These are phyloP conservation scores for Cenchrus purpureus DNA, from an alignment of 176 grass and related monocot species.

Conservation along the genomic window DNA sequence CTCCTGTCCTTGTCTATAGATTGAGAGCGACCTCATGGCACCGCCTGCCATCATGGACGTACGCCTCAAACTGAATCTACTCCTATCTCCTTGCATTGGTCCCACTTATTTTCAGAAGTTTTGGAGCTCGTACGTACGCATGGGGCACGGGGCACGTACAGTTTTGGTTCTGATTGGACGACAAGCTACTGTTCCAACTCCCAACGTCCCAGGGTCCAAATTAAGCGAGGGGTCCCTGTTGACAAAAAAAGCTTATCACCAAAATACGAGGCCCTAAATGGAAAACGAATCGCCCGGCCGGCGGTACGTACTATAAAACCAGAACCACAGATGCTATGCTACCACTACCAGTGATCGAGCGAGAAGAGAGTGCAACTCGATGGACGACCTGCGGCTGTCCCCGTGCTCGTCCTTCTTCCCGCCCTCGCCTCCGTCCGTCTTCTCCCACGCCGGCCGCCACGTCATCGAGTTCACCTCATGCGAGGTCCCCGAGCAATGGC, in stretches of 20 bases:
- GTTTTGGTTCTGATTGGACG: neutral
- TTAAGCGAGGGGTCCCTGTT: neutral
- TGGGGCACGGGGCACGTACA: neutral
- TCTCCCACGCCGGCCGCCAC: slow-evolving; percentile 22
- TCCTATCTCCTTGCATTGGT: no score
- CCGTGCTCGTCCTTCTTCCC: slow-evolving; percentile 39
- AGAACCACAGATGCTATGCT: neutral
- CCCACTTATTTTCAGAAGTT: no score
- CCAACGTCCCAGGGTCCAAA: neutral
- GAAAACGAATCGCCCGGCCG: neutral
- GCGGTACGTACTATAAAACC: slow-evolving; percentile 28
- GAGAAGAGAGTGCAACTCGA: neutral
- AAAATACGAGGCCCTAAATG: neutral
- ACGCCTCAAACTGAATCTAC: no score
- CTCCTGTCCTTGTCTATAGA: no score
- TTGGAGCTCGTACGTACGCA: no score
- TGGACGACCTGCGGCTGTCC: slow-evolving; percentile 45
- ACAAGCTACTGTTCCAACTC: neutral
- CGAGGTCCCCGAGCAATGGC: slow-evolving; percentile 60
- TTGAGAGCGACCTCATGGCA: no score
- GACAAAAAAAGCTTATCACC: neutral
- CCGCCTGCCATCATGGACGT: no score
- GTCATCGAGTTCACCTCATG: slow-evolving; percentile 52
- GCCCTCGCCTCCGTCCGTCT: slow-evolving; percentile 35
- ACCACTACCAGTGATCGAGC: no score